Conservation (phyloP, 2,329 filamentous ascomycete genomes). For the Hypoxylon sp. region DNA sequence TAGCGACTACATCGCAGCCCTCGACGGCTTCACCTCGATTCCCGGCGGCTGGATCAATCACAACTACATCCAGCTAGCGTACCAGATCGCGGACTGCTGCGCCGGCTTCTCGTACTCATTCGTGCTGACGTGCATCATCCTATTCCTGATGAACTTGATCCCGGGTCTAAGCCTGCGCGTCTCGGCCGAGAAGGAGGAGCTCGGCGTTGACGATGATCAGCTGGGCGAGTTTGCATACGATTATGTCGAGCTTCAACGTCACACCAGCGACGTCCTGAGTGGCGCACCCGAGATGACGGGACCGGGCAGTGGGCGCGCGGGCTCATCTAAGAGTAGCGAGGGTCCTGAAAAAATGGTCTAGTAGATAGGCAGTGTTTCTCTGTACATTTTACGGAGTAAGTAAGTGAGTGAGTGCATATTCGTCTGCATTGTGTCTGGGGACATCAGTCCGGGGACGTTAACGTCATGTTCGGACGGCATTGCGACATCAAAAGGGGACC, state of each 20-base stretch:
- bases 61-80: slow-evolving; percentile 79
- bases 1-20: slow-evolving; percentile 78
- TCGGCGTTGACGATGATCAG: slow-evolving; percentile 80
- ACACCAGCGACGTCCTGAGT: slow-evolving; percentile 65
- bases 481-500: slow-evolving; percentile 13
- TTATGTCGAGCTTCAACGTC: slow-evolving; percentile 79
- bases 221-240: slow-evolving; percentile 88
- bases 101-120: slow-evolving; percentile 78
- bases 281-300: slow-evolving; percentile 25
- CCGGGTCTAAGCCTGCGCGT: slow-evolving; percentile 80
- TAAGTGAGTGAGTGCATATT: background rate
- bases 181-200: slow-evolving; percentile 75
- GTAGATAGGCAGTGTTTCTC: background rate
- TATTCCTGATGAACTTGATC: slow-evolving; percentile 79
- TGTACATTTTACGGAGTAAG: background rate
- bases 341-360: slow-evolving; percentile 50
- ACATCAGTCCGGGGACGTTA: background rate
- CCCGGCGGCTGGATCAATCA: slow-evolving; percentile 79
- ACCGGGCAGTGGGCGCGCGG: slow-evolving; percentile 35
- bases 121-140: slow-evolving; percentile 76
- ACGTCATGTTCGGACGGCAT: slow-evolving; percentile 10
- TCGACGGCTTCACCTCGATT: slow-evolving; percentile 75
- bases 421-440: slow-evolving; percentile 10
- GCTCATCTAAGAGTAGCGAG: slow-evolving; percentile 50
- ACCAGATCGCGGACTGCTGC: slow-evolving; percentile 78